phyloP scores from a whole-genome alignment of 371 early-diverging fungal genomes.

The Thermomucor indicae-seudaticae region DNA sequence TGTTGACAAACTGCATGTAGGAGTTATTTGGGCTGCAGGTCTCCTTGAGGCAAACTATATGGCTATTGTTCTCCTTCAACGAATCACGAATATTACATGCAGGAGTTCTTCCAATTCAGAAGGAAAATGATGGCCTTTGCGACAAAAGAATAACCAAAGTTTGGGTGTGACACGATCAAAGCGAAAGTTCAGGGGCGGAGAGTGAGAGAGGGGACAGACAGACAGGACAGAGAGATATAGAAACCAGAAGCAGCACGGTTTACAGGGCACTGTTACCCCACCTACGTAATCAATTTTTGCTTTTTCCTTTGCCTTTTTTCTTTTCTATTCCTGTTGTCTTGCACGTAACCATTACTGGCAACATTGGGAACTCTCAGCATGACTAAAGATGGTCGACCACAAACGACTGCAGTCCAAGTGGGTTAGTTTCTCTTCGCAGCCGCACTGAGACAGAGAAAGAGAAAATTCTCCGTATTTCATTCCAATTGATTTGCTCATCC shows the following conservation, averaged over 20 bases:
- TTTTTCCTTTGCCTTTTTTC: neutral
- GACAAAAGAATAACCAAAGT: too few species aligned
- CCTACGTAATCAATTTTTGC: neutral
- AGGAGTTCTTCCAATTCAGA: neutral
- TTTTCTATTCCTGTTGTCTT: neutral
- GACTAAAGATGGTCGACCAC: slow-evolving; percentile 9
- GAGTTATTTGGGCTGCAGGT: too few species aligned
- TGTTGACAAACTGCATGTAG: too few species aligned
- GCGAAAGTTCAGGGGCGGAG: too few species aligned
- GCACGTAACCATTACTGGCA: neutral
- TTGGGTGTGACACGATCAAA: too few species aligned
- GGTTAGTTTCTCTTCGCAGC: slow-evolving; percentile 14
- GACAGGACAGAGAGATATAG: too few species aligned
- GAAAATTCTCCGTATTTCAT: neutral
- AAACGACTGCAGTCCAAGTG: slow-evolving; percentile 35
- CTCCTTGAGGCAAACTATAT: too few species aligned
- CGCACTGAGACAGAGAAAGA: neutral
- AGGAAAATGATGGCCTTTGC: neutral
- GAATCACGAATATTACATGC: neutral
- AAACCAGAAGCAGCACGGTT: neutral
- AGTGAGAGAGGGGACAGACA: too few species aligned
- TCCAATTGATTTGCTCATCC: neutral
- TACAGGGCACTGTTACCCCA: neutral
- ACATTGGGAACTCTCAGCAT: neutral
- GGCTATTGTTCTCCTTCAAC: neutral